Evolutionary conservation across 306 rosid species (phyloP), one percentile per base, ranked within the genome.

Genomic region (Crataegus laevigata): DNA sequence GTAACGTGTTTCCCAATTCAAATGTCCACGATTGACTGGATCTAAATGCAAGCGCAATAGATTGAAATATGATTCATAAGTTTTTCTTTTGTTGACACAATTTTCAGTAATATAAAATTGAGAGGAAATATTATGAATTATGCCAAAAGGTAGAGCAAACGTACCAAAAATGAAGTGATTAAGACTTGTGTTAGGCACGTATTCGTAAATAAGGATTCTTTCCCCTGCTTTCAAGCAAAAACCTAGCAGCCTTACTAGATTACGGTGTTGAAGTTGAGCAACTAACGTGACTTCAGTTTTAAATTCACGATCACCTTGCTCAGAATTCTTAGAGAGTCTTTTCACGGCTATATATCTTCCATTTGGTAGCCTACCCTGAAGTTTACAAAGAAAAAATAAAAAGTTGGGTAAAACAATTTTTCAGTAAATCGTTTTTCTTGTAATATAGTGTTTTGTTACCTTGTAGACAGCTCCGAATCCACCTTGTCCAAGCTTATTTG

Each of bases 391-490:
- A 12, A 4, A 59, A 59, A 59, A 59, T 19, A 3, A 59, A 17
- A 1, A 13, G 2, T 50, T 25, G 30, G 6, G 12, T 3, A 21
- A 9, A 55, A 9, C 1, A 58, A 40, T 17, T 9, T 10, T 21
- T 38, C 42, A 9, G 42, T 38, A 38, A 38, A 38, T 38, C 42
- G 42, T 13, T 62, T 67, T 67, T 47, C 8, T 55, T 68, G 18
- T 36, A 45, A 34, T 24, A 68, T 13, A 18, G 26, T 36, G 29
- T 30, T 6, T 11, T 22, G 28, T 54, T 86, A 86, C 90, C 86
- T 79, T 89, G 74, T 84, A 89, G 66, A 85, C 87, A 29, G 73
- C 42, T 36, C 91, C 93, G 78, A 87, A 87, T 47, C 89, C 88
- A 38, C 91, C 91, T 77, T 78, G 71, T 69, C 94, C 91, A 42